Evolutionary conservation across 139 green algal genomes (phyloP).

Genomic region (Tetradesmus obliquus): DNA sequence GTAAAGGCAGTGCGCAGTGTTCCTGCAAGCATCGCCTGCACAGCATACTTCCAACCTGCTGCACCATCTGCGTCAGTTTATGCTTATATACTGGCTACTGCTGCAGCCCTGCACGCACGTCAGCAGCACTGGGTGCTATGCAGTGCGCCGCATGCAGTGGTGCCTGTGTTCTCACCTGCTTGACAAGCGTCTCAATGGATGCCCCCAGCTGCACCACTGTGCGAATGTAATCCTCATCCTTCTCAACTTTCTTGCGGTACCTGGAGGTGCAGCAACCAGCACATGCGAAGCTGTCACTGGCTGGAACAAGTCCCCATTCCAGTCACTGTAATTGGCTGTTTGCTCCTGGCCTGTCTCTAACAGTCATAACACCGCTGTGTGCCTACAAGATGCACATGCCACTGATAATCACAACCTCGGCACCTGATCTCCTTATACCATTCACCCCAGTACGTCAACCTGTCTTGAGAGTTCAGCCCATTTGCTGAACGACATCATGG

Average conservation of each 20-base stretch:
- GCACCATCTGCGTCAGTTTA: neutral
- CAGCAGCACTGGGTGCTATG: neutral
- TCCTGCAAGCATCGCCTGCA: neutral
- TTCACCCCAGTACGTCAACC: too few species aligned
- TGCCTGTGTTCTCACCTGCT: constrained; percentile 45
- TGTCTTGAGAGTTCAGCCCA: too few species aligned
- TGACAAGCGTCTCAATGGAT: constrained; percentile 84
- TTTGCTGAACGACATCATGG: neutral
- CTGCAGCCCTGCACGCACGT: neutral
- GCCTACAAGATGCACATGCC: neutral
- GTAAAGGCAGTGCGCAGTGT: neutral
- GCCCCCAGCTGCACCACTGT: constrained; percentile 76
- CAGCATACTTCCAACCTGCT: neutral
- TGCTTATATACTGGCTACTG: neutral
- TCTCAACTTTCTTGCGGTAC: constrained; percentile 91
- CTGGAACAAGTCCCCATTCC: too few species aligned
- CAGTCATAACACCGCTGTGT: neutral
- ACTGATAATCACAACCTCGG: neutral
- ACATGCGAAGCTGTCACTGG: neutral
- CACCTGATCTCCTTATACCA: neutral
- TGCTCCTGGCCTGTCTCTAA: neutral
- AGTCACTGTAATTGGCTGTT: neutral
- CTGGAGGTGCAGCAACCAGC: constrained; percentile 24
- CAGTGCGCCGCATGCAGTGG: neutral
- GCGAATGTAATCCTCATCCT: constrained; percentile 96